Percentiles rank a stretch among this genome's conserved stretches.
Evolutionary conservation across 2,329 filamentous ascomycete species (phyloP).

Genomic region (Alternaria metachromatica): DNA sequence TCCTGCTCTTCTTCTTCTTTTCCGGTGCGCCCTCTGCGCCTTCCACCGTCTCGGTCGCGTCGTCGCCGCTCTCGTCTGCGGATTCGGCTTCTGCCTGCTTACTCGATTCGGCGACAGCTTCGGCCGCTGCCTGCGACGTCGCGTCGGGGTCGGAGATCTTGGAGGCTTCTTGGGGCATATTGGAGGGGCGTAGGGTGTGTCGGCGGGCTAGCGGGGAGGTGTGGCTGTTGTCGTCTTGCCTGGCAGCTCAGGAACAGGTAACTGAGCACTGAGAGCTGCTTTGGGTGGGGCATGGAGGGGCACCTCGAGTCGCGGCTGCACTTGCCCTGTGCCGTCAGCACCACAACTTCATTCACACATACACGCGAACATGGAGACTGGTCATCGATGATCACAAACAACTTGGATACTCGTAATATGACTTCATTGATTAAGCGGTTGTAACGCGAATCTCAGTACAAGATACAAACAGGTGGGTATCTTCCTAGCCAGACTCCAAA

Average conservation of each 20-base stretch:
- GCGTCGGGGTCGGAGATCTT: slow-evolving; percentile 64
- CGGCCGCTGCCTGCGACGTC: slow-evolving; percentile 57
- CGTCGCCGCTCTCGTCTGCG: slow-evolving; percentile 41
- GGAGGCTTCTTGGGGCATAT: slow-evolving; percentile 61
- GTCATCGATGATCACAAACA: background rate
- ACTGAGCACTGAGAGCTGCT: slow-evolving; percentile 11
- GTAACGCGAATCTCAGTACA: background rate
- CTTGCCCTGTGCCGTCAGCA: background rate
- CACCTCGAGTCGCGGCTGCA: background rate
- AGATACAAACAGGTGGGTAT: background rate
- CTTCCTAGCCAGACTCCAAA: background rate
- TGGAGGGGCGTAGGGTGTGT: background rate
- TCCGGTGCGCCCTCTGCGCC: slow-evolving; percentile 49
- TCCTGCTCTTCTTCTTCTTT: slow-evolving; percentile 72
- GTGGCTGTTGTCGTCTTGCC: slow-evolving; percentile 13
- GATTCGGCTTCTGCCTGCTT: slow-evolving; percentile 36
- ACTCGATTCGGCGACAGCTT: slow-evolving; percentile 47
- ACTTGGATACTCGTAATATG: background rate
- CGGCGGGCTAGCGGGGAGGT: slow-evolving; percentile 23
- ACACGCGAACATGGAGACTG: background rate
- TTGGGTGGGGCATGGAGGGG: slow-evolving; percentile 19
- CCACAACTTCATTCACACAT: background rate
- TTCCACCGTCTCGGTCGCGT: slow-evolving; percentile 48
- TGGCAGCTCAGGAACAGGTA: slow-evolving; percentile 15
- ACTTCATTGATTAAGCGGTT: background rate